These are phyloP conservation scores for Acanthamoeba castellanii DNA, from an alignment of 208 protist species.

Conservation along the genomic window DNA sequence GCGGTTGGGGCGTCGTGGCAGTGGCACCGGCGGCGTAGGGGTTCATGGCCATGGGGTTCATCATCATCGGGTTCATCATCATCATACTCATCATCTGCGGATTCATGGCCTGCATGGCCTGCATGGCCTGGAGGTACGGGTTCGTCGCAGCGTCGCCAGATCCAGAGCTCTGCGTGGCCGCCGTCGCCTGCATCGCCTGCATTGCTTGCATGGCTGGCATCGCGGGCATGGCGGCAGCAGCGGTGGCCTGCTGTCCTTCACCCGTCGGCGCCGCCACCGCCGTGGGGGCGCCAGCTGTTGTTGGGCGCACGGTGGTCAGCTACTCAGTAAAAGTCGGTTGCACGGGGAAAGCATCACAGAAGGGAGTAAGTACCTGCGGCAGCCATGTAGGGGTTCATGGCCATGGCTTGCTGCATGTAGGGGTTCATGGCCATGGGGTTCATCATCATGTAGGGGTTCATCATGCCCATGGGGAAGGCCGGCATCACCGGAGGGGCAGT, in stretches of 20 bases:
- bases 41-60: slow-evolving; percentile 15
- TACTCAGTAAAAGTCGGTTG: no score
- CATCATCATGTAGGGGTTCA: slow-evolving; percentile 39
- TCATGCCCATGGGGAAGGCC: slow-evolving; percentile 4
- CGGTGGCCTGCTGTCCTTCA: neutral
- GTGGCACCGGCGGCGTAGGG: neutral
- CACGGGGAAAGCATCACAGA: neutral
- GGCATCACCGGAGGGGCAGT: neutral
- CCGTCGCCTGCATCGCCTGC: neutral
- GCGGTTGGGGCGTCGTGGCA: neutral
- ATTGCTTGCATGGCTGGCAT: neutral
- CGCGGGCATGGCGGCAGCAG: neutral
- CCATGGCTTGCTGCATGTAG: slow-evolving; percentile 38
- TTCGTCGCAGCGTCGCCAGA: neutral
- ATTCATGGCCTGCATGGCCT: slow-evolving; percentile 8
- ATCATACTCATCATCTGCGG: slow-evolving; percentile 24
- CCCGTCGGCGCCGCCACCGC: no score
- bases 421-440: slow-evolving; percentile 50
- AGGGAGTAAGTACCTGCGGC: neutral
- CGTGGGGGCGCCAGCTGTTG: neutral
- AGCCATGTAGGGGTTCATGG: slow-evolving; percentile 29
- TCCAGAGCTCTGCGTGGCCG: neutral
- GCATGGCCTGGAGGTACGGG: neutral
- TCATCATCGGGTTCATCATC: slow-evolving; percentile 19
- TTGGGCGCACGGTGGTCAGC: no score